Evolutionary conservation across 805 yeast genomes (phyloP), one percentile per base, ranked within the genome.

Genomic region (Wickerhamomyces ciferrii): DNA sequence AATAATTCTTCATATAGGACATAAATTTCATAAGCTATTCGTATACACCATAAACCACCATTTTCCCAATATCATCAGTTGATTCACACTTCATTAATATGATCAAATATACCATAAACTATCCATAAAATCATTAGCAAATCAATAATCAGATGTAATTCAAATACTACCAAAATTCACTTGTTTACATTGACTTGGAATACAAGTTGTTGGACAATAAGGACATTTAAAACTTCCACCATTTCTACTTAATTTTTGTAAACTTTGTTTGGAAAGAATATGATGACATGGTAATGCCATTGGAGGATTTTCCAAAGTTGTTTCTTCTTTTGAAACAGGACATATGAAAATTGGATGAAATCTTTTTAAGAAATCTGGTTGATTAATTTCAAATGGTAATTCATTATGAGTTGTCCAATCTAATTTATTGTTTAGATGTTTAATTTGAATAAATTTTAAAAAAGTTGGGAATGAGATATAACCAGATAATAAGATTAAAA

Each of bases 281-380:
- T 84, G 92, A 40, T 79, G 79, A 56, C 88, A 82, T 3, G 83
- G 81, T 23, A 82, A 61, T 45, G 76, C 68, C 68, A 74, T 74
- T 4, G 87, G 84, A n/a, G 86, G 87, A 53, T 81, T 80, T 18
- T 65, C 69, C 1, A 48, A 44, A 14, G 63, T 67, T 1, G 87
- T 82, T 55, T 82, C 87, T 50, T 81, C 84, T 57, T 81, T 82
- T 15, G 81, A 69, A 1, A 83, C 85, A 0, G 90, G 90, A 56
- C 90, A 83, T 4, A 83, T 83, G 56, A 82, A 83, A 1, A 83
- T 71, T 2, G 87, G 78, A 57, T 83, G 89, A 60, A 74, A 81
- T 37, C 58, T 56, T 45, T 74, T 75, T 42, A 81, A 60, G 21
- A 63, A 63, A 0, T 62, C 60, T 1, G 90, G 89, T 19, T 83